These are phyloP conservation scores for Aegilops speltoides DNA, from an alignment of 176 grass and related monocot species.

Conservation along the genomic window DNA sequence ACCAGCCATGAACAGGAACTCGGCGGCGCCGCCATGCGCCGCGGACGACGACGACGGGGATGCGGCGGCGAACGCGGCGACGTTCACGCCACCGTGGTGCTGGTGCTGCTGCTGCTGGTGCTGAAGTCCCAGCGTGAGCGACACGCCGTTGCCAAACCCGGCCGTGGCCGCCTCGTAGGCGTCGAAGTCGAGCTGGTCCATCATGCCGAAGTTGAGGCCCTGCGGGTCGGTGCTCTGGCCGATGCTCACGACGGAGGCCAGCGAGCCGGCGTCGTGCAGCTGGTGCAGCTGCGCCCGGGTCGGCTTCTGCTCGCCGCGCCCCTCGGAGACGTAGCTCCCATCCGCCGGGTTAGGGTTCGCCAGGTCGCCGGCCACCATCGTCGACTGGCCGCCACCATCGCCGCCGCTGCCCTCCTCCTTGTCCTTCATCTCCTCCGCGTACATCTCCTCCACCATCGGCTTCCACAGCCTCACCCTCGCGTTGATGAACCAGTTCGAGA, in stretches of 20 bases:
- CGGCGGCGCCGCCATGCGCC: constrained; percentile 30
- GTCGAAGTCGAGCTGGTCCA: constrained; percentile 60
- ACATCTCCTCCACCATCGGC: constrained; percentile 89
- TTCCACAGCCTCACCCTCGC: constrained; percentile 73
- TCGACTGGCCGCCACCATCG: constrained; percentile 1
- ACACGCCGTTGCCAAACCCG: constrained; percentile 49
- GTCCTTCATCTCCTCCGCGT: constrained; percentile 69
- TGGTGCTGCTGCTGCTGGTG: constrained; percentile 31
- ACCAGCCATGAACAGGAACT: constrained; percentile 38
- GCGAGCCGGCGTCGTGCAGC: constrained; percentile 61
- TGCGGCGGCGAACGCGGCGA: constrained; percentile 43
- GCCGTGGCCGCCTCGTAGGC: constrained; percentile 29
- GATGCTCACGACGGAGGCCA: constrained; percentile 75
- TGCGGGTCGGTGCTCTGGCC: constrained; percentile 20
- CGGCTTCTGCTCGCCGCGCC: constrained; percentile 54
- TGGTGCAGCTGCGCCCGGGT: constrained; percentile 49
- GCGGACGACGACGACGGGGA: not conserved
- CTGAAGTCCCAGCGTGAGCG: constrained; percentile 74
- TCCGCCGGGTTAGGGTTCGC: constrained; percentile 34
- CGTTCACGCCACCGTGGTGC: constrained; percentile 45
- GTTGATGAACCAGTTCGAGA: constrained; percentile 72
- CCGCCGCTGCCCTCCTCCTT: constrained; percentile 23
- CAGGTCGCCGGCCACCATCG: not conserved
- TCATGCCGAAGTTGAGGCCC: constrained; percentile 42
- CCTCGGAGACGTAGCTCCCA: constrained; percentile 9